Evolutionary conservation across 2,329 filamentous ascomycete species (phyloP), one percentile per base, ranked within the genome.

Genomic region (Fusarium transvaalense): DNA sequence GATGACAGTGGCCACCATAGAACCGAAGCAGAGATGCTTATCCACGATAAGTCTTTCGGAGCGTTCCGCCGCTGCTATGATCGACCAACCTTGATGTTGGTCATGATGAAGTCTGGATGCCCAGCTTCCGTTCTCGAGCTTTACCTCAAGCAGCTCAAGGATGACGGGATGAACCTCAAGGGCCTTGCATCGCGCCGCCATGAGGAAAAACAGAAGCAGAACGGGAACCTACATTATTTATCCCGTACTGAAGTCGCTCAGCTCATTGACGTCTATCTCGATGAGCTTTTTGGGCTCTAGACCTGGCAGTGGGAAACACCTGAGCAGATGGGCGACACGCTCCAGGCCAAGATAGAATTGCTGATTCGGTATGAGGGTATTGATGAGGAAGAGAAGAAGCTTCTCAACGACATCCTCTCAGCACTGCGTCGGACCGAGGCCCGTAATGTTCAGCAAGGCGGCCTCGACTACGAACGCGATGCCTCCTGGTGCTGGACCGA

Each of bases 321-420:
- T 2, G 19, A 39, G 2, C 38, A 66, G 13, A 15, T 59, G 13
- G 37, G 29, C 4, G 47, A 68, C 3, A 38, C 31, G 12, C 39
- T 66, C 10, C 41, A 42, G 14, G 14, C 19, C n/a, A 64, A 67
- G 43, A 15, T 69, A 5, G 15, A 37, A 1, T 8, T 69, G 4
- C 13, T 67, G 9, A 10, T 41, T 15, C 39, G n/a, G 10, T 58
- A 67, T 15, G 2, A 45, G 2, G 23, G 21, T 25, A 42, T 42
- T 15, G 21, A 42, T 17, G 23, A 42, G 23, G 39, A 10, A 13
- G 39, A 42, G 6, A 15, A 25, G 10, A 10, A 6, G 15, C 3
- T 45, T 6, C 32, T 65, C 8, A 5, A 42, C 1, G 31, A 21
- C 1, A 38, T 69, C 13, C 32, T 60, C 3, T 5, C 10, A 5